Evolutionary conservation across 768 basidiomycete genomes (phyloP), one percentile per base, ranked within the genome.

Genomic region (Mycena alexandri): DNA sequence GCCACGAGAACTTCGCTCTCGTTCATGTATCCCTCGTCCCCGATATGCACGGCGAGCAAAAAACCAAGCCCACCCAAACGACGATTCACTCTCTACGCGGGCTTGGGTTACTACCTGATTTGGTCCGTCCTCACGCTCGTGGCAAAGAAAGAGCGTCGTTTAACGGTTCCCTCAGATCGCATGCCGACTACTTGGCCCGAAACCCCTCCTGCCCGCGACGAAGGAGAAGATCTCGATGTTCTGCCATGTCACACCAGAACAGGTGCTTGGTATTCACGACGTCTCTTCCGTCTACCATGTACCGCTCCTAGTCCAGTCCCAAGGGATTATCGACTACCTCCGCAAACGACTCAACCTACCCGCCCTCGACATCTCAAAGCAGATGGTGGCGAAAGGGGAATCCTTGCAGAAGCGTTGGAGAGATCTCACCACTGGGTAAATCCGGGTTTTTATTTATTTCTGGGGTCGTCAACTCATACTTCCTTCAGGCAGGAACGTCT

Each of bases 221-320:
- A 97, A 96, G 80, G 87, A 91, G 75, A 99, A 99, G 79, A 97
- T 99, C 46, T 95, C 95, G 68, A 98, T 99, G 96, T 99, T 99
- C 86, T 98, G 97, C 79, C 97, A 99, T 74, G 97, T 99, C 72
- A 82, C 89, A 4, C 83, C 91, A 4, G 90, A 94, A 73, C 93
- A 94, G 74, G 97, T 99, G 44, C 85, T 99, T 56, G 97, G 96
- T 61, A 93, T 99, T 9, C 97, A 99, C 77, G 95, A 98, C 76
- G 94, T 99, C 53, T 90, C 92, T 11, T 98, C 96, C 43, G 95
- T 98, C 38, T 99, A 99, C 78, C 97, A 99, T 75, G 97, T 99
- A 50, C 97, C 97, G 5, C 86, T 99, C 12, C 85, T 99, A 19
- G 86, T 99, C 38, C 89, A 92, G 71, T 90, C 94, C 2, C 97